Evolutionary conservation across 176 grass and related monocot genomes (phyloP), one percentile per base, ranked within the genome.

Genomic region (Microstegium vimineum): DNA sequence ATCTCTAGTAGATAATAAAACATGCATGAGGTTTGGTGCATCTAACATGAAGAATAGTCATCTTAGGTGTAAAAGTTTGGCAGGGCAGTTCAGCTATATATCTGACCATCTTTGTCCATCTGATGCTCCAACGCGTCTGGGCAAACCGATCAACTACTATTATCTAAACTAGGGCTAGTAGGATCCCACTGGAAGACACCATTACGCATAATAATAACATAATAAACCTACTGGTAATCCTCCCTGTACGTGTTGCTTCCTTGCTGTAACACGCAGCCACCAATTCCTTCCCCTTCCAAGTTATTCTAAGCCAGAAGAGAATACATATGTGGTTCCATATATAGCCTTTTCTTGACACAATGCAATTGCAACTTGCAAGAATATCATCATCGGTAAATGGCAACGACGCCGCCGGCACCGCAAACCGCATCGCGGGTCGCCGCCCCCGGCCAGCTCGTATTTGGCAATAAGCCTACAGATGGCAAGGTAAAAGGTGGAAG

Each of bases 31-130:
- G 78, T 69, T 81, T 56, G 78, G 45, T 81, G 65, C 31, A 81
- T 52, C 64, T 56, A 56, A 69, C 76, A n/a, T 66, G 41, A 30
- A 40, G n/a, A 69, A 69, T 70, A 57, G 0, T 59, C 34, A 14
- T 5, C 78, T 40, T 56, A 81, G 78, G 78, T 81, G 47, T 59
- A 69, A 30, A 30, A 23, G 9, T 38, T 69, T 70, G 78, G 65
- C 23, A 41, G 66, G 34, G 34, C 34, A 38, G 78, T 56, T 81
- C 33, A 81, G 65, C 78, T 81, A 81, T 54, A 43, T 28, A 54
- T 28, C 62, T 20, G 15, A n/a, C n/a, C 32, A 70, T 52, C 27
- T 49, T 66, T 65, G 33, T 71, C 59, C 67, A 45, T 75, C 61
- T 27, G 26, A 35, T 51, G 74, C 23, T 63, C 27, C 28, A 43